These are phyloP conservation scores for Solanum peruvianum DNA, from an alignment of 257 asterid species.

Conservation along the genomic window DNA sequence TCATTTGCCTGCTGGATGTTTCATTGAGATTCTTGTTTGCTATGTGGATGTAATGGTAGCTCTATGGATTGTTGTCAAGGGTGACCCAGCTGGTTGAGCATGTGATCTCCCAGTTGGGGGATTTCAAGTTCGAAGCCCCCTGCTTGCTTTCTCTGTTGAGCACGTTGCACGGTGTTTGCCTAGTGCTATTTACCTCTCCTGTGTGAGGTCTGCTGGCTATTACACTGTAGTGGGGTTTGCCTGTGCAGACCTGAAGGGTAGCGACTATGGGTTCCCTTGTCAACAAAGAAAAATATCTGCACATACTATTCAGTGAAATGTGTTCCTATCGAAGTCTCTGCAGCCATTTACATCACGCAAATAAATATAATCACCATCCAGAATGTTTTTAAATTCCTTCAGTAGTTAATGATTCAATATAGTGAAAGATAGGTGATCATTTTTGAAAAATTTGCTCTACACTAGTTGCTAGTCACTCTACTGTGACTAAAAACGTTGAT, in stretches of 20 bases:
- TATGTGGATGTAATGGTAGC: not conserved
- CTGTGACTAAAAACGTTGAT: not conserved
- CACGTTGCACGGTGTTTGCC: not conserved
- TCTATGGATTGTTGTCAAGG: not conserved
- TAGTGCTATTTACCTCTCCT: not conserved
- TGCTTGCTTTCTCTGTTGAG: not conserved
- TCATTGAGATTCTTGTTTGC: not conserved
- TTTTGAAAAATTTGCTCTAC: not conserved
- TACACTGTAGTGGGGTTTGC: not conserved
- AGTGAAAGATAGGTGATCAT: not conserved
- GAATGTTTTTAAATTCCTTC: not conserved
- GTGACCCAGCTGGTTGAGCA: not conserved
- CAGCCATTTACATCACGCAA: not conserved
- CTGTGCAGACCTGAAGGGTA: not conserved
- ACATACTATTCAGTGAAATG: not conserved
- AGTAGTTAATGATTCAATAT: not conserved
- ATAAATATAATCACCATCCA: not conserved
- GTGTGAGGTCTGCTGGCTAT: not conserved
- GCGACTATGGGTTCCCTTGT: not conserved
- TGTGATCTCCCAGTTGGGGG: not conserved
- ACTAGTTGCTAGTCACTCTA: not conserved
- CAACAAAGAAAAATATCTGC: not conserved
- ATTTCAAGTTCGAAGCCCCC: not conserved
- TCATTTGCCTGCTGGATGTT: not conserved
- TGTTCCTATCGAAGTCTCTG: not conserved